A percentile compares a stretch with the other conserved stretches of the same genome.
phyloP scores from a whole-genome alignment of 257 asterid species.

The Ocimum tenuiflorum region DNA sequence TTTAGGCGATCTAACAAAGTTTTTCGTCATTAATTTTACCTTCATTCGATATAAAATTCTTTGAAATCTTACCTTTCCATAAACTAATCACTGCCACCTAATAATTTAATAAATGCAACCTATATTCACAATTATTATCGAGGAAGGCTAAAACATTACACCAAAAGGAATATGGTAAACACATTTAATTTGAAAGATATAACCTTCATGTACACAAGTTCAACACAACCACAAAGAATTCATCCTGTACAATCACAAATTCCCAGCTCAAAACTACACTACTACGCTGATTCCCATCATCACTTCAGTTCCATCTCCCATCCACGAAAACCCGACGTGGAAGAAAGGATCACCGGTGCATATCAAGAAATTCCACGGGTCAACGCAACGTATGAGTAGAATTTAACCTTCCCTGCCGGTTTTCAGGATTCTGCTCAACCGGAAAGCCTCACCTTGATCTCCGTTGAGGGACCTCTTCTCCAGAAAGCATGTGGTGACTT shows the following conservation, averaged over 20 bases:
- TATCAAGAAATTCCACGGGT: neutral
- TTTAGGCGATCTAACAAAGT: too few species aligned
- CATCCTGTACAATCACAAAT: slow-evolving; percentile 32
- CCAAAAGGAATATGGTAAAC: neutral
- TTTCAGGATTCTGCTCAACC: slow-evolving; percentile 51
- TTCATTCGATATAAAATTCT: too few species aligned
- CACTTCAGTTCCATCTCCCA: too few species aligned
- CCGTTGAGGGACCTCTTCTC: slow-evolving; percentile 71
- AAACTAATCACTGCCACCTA: too few species aligned
- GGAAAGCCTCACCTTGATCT: slow-evolving; percentile 80
- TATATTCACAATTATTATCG: too few species aligned
- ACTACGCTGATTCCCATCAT: neutral
- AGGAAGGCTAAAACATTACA: neutral
- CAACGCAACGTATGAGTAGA: neutral
- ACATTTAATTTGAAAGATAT: neutral
- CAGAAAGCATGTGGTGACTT: slow-evolving; percentile 64
- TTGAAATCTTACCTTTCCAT: too few species aligned
- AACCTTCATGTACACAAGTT: slow-evolving; percentile 17
- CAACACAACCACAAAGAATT: slow-evolving; percentile 1
- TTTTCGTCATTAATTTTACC: too few species aligned
- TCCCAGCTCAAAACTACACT: slow-evolving; percentile 6
- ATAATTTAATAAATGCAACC: neutral
- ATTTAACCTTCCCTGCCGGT: slow-evolving; percentile 36
- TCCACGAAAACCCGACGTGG: too few species aligned
- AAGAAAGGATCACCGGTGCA: neutral